Base-by-base conservation (phyloP, 129 eudicot species). In the Arctium minus region DNA sequence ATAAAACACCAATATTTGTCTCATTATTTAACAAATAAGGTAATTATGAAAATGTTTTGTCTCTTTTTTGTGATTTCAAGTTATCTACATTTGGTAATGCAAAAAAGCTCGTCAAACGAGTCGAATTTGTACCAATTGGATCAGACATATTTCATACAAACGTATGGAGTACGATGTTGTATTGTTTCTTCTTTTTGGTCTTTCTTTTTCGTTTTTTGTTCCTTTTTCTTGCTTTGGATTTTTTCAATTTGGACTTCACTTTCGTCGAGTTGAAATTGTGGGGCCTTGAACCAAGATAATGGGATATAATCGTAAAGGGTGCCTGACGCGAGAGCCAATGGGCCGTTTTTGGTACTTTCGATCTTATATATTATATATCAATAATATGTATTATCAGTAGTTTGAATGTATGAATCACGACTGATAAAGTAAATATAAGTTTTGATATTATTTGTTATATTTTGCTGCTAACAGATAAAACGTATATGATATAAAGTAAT, bases 161-260 rank as follows among this genome's bases (percentile, higher is more conserved):
- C 87, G 87, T 84, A 73, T 79, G 39, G 32, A 84, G 60, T 79
- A 79, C 87, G 87, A 32, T 64, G 39, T 84, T 15, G 44, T 77
- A 72, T 84, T 73, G 75, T 84, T 79, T 73, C 76, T 72, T 60
- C 68, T 82, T 82, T 75, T 82, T 82, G 85, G 68, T 60, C 29
- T 60, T 60, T 60, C 68, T 17, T 60, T 60, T 60, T 60, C 29
- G 68, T 60, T 60, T 60, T 27, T 67, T 82, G 71, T 75, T 84
- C 75, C 7, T 72, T 67, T 73, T 80, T 9, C 17, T 60, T 60
- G 44, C 80, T 78, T 84, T 78, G 87, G 83, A 73, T 73, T 77
- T 22, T 83, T 76, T n/a, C 73, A 70, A 56, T 77, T 70, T 50
- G 86, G 82, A 83, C 78, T 84, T 79, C 83, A 64, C 83, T 73